A percentile compares a stretch with the other conserved stretches of the same genome.
These are phyloP conservation scores for Helianthus tuberosus DNA, from an alignment of 129 eudicot species.

Conservation along the genomic window DNA sequence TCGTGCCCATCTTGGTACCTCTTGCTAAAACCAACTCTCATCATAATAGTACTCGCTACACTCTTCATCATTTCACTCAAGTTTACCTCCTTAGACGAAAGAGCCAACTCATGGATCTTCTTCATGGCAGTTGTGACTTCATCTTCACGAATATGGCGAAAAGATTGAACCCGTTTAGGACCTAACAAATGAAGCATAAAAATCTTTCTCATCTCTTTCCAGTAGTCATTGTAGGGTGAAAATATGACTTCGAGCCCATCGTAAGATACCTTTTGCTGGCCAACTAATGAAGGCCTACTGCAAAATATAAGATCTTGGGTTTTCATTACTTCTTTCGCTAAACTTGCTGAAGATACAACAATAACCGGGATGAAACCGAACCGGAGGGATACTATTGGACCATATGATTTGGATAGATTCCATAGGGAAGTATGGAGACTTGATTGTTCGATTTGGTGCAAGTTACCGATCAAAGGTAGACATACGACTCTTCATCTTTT, in stretches of 20 bases:
- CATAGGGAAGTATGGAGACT: slow-evolving; percentile 23
- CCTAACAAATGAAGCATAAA: slow-evolving; percentile 12
- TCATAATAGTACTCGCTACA: slow-evolving; percentile 12
- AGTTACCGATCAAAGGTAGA: slow-evolving; percentile 30
- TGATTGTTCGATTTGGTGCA: slow-evolving; percentile 29
- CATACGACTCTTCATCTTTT: too few species aligned
- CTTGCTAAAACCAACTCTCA: slow-evolving; percentile 27
- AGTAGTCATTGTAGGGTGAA: slow-evolving; percentile 15
- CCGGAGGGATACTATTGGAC: slow-evolving; percentile 20
- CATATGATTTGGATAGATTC: slow-evolving; percentile 32
- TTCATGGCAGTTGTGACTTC: slow-evolving; percentile 15
- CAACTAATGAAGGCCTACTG: slow-evolving; percentile 13
- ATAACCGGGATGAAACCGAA: slow-evolving; percentile 24
- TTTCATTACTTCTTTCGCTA: slow-evolving; percentile 24
- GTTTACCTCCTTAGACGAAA: slow-evolving; percentile 18
- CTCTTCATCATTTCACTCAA: slow-evolving; percentile 26
- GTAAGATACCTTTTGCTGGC: slow-evolving; percentile 20
- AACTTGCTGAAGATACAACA: slow-evolving; percentile 27
- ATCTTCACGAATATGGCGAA: slow-evolving; percentile 25
- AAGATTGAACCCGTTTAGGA: slow-evolving; percentile 15
- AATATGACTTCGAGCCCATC: slow-evolving; percentile 20
- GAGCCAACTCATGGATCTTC: slow-evolving; percentile 1
- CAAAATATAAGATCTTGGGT: slow-evolving; percentile 25
- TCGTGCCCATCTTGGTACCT: slow-evolving; percentile 18
- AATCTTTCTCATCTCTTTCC: slow-evolving; percentile 32